A percentile compares a stretch with the other conserved stretches of the same genome.
phyloP scores from a whole-genome alignment of 177 flowering plant genomes.

The Tripterygium wilfordii region DNA sequence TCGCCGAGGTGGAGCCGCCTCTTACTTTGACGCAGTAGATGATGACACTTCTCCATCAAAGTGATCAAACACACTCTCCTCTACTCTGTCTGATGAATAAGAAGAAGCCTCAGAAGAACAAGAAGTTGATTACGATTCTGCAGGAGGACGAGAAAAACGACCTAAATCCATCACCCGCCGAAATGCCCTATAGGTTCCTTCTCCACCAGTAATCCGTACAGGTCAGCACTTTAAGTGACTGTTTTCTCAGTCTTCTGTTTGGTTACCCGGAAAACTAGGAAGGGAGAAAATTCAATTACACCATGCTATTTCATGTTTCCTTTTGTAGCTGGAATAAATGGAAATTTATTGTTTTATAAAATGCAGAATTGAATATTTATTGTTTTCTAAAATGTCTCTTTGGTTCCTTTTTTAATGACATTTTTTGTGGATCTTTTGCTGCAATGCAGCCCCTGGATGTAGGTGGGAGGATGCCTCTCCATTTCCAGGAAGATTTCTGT shows the following conservation, averaged over 20 bases:
- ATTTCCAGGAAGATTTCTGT: not conserved
- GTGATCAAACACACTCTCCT: too few relatives aligned
- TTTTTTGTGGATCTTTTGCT: too few relatives aligned
- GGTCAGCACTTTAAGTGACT: conserved; percentile 30
- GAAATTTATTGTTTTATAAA: too few relatives aligned
- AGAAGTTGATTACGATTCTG: conserved; percentile 20
- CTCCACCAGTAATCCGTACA: conserved; percentile 93
- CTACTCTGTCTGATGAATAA: conserved; percentile 12
- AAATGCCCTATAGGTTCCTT: conserved; percentile 60
- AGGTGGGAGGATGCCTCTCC: not conserved
- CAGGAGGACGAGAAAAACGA: conserved; percentile 13
- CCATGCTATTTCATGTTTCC: too few relatives aligned
- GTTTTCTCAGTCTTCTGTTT: too few relatives aligned
- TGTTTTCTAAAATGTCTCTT: too few relatives aligned
- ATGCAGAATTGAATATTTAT: too few relatives aligned
- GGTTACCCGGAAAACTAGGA: too few relatives aligned
- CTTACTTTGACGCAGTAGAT: conserved; percentile 24
- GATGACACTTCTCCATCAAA: conserved; percentile 16
- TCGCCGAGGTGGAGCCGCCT: conserved; percentile 14
- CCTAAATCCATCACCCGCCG: conserved; percentile 2
- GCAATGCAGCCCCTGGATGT: too few relatives aligned
- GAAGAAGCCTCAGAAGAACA: conserved; percentile 23
- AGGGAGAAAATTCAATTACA: too few relatives aligned
- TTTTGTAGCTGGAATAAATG: too few relatives aligned
- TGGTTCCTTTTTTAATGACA: too few relatives aligned